These are phyloP conservation scores for Sugiyamaella boreocaroliniensis DNA, from an alignment of 805 yeast genomes.

Conservation along the genomic window DNA sequence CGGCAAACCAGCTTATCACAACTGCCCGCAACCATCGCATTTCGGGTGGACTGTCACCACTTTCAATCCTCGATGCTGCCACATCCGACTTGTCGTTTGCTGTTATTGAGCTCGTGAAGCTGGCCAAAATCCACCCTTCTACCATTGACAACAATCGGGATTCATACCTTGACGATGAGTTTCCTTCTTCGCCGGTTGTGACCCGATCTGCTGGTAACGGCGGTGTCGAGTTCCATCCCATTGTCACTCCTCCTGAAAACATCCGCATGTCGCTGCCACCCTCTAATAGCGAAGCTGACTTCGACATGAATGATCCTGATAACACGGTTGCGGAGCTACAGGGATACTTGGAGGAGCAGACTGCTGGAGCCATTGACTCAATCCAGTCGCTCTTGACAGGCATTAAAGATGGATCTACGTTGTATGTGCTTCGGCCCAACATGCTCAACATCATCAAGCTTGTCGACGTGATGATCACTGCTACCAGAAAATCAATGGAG, in stretches of 20 bases:
- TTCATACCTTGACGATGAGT: conserved; percentile 1
- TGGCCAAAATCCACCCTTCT: conserved; percentile 23
- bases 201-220: not conserved
- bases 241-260: conserved; percentile 1
- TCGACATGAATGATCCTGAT: conserved; percentile 81
- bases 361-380: conserved; percentile 83
- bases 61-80: conserved; percentile 65
- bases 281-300: conserved; percentile 33
- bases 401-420: conserved; percentile 50
- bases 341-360: conserved; percentile 84
- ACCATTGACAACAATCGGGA: conserved; percentile 1
- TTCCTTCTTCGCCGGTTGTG: not conserved
- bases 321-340: conserved; percentile 79
- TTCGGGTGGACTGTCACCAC: conserved; percentile 60
- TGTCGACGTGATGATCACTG: conserved; percentile 81
- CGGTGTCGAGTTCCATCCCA: conserved; percentile 3
- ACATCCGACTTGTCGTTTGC: conserved; percentile 64
- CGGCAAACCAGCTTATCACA: conserved; percentile 69
- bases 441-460: conserved; percentile 72
- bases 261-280: not conserved
- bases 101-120: conserved; percentile 37
- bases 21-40: conserved; percentile 67
- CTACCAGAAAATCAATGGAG: conserved; percentile 79
- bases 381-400: conserved; percentile 68
- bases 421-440: conserved; percentile 64